Base-by-base conservation (phyloP, 2,329 filamentous ascomycete genomes). In the Tolypocladium pustulatum region DNA sequence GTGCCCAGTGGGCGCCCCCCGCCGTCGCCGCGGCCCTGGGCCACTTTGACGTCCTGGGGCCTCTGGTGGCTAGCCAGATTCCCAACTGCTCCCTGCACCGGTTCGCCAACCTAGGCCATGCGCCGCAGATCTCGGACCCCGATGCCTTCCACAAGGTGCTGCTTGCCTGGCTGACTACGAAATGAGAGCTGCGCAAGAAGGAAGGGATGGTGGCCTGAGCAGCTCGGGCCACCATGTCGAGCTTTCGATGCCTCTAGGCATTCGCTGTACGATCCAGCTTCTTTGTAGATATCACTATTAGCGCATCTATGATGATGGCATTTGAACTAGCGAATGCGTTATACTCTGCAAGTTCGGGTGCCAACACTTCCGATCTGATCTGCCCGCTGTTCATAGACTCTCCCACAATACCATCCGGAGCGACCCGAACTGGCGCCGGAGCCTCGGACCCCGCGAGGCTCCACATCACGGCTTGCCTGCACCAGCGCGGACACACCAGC, bases 51-150 rank as follows among this genome's bases (percentile, higher is more conserved):
- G 66, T 78, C 4, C 67, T 84, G 13, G 80, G 80, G 0, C 75
- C 74, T n/a, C 63, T 74, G 59, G 74, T 76, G 0, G 73, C 73
- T 9, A 70, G 65, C 0, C 69, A 71, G 60, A 78, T 82, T 46
- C 75, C 75, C 0, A 71, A 76, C 41, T 71, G 71, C 38, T 72
- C 74, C 10, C 66, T 82, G 56, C 65, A 81, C 41, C 74, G 75
- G 54, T 82, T 82, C 61, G 67, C 73, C 0, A 72, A 75, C 32
- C 63, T 80, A 41, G 81, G 80, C 1, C 80, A 83, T 60, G 74
- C 79, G 40, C 80, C 80, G 17, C 80, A 82, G 63, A 77, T 82
- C 57, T 79, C 81, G 60, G 74, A 75, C 32, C 78, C 79, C 0
- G 71, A 71, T 3, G 66, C 63, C 40, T 81, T 81, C 61, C 76